Percentiles rank a stretch among this genome's conserved stretches.
phyloP scores from a whole-genome alignment of 2,329 filamentous ascomycete species.

The Dothidotthia symphoricarpi region DNA sequence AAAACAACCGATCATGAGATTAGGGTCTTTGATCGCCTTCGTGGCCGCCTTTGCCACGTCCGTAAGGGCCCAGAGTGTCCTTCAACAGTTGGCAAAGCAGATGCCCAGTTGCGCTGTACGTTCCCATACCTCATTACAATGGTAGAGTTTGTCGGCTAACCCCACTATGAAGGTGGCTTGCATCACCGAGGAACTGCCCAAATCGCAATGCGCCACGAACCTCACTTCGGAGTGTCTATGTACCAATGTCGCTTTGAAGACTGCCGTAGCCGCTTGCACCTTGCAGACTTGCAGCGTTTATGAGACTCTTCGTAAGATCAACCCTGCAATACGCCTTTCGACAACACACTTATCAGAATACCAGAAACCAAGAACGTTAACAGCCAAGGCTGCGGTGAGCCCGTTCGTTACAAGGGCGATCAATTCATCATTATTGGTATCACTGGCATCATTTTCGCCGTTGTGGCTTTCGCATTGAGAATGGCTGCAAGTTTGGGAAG shows the following conservation, averaged over 20 bases:
- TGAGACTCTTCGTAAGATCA: conserved; percentile 32
- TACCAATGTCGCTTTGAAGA: conserved; percentile 34
- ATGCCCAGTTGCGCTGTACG: conserved; percentile 22
- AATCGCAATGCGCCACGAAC: conserved; percentile 41
- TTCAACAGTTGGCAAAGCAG: conserved; percentile 9
- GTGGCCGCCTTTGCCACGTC: conserved; percentile 6
- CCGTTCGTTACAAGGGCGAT: conserved; percentile 35
- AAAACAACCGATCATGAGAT: no score
- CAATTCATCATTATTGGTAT: conserved; percentile 32
- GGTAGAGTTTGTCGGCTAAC: conserved; percentile 1
- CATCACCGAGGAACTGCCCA: conserved; percentile 22
- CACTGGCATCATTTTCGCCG: conserved; percentile 29
- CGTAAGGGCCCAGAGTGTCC: conserved; percentile 12
- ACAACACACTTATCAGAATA: conserved; percentile 1
- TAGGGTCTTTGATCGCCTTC: conserved; percentile 3
- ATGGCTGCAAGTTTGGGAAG: conserved; percentile 36
- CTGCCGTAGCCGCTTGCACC: conserved; percentile 38
- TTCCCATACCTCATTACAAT: background rate
- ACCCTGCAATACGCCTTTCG: background rate
- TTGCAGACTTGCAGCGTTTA: conserved; percentile 36
- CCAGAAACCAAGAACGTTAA: conserved; percentile 43
- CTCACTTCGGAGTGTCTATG: conserved; percentile 44
- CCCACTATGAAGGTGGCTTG: conserved; percentile 15
- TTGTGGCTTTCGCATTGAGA: conserved; percentile 35
- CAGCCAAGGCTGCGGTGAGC: conserved; percentile 35